Percentiles rank a stretch among this genome's conserved stretches.
phyloP scores from a whole-genome alignment of 192 early-diverging fungal genomes.

The Chytriomyces confervae region DNA sequence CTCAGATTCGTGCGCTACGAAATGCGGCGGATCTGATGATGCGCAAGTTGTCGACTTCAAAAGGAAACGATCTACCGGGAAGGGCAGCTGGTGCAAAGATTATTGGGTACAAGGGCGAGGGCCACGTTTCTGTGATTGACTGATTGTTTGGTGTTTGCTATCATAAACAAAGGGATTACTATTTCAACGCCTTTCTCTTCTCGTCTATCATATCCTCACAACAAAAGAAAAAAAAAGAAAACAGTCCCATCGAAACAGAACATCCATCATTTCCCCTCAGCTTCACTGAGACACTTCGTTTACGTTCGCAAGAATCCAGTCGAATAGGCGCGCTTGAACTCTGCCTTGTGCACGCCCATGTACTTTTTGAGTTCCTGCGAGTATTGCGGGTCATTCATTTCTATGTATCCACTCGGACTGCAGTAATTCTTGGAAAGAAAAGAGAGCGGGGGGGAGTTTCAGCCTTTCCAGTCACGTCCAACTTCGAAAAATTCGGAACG shows the following conservation, averaged over 20 bases:
- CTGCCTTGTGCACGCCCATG: constrained; percentile 34
- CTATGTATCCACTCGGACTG: constrained; percentile 76
- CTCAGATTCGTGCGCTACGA: constrained; percentile 9
- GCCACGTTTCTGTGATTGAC: constrained; percentile 4
- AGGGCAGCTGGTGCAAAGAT: not conserved
- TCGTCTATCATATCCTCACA: too few species aligned
- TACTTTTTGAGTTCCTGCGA: constrained; percentile 48
- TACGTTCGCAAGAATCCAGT: constrained; percentile 35
- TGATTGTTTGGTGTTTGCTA: not conserved
- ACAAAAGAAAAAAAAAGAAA: too few species aligned
- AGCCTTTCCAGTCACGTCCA: too few species aligned
- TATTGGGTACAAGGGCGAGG: constrained; percentile 9
- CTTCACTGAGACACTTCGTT: not conserved
- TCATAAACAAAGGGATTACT: too few species aligned
- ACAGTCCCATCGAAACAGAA: too few species aligned
- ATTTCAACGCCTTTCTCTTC: too few species aligned
- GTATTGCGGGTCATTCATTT: constrained; percentile 73
- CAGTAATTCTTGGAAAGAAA: constrained; percentile 48
- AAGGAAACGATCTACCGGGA: not conserved
- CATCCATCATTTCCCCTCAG: too few species aligned
- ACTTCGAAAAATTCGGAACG: too few species aligned
- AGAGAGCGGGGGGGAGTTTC: not conserved
- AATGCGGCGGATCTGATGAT: constrained; percentile 14
- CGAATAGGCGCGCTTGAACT: constrained; percentile 47
- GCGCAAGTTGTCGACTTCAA: not conserved